Evolutionary conservation across 495 filamentous ascomycete species (phyloP).

Genomic region (Hyaloscypha variabilis): DNA sequence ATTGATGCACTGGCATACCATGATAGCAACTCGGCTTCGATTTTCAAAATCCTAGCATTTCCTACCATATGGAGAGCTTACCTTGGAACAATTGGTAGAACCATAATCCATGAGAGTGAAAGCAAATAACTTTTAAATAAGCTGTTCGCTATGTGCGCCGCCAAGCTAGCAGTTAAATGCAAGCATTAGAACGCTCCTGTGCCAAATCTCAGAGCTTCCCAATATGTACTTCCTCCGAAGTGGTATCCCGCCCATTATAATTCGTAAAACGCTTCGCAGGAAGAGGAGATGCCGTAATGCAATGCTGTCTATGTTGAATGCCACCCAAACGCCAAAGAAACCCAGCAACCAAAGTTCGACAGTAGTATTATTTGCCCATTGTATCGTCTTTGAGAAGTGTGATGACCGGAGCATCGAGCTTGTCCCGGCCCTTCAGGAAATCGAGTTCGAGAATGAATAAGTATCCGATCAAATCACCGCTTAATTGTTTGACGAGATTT

Average conservation of each 20-base stretch:
- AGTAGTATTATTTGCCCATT: slow-evolving; percentile 16
- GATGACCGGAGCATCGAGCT: slow-evolving; percentile 80
- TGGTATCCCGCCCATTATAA: background rate
- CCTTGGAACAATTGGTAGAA: background rate
- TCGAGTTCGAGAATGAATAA: slow-evolving; percentile 96
- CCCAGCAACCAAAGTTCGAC: background rate
- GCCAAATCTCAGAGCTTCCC: background rate
- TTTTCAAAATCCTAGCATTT: background rate
- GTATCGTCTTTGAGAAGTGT: slow-evolving; percentile 64
- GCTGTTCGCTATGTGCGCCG: slow-evolving; percentile 11
- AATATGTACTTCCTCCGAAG: background rate
- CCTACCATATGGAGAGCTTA: background rate
- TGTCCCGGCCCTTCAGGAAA: slow-evolving; percentile 88
- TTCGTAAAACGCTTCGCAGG: slow-evolving; percentile 8
- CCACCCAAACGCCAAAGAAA: slow-evolving; percentile 26
- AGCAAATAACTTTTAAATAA: slow-evolving; percentile 12
- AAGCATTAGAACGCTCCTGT: slow-evolving; percentile 13
- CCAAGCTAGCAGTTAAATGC: slow-evolving; percentile 23
- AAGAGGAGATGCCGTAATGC: slow-evolving; percentile 15
- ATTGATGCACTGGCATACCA: background rate
- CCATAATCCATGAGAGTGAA: slow-evolving; percentile 2
- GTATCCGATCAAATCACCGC: slow-evolving; percentile 83
- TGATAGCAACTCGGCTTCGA: background rate
- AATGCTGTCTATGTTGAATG: slow-evolving; percentile 33
- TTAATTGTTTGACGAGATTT: slow-evolving; percentile 79